Evolutionary conservation across 306 rosid genomes (phyloP).

Genomic region (Ochetophila trinervis): DNA sequence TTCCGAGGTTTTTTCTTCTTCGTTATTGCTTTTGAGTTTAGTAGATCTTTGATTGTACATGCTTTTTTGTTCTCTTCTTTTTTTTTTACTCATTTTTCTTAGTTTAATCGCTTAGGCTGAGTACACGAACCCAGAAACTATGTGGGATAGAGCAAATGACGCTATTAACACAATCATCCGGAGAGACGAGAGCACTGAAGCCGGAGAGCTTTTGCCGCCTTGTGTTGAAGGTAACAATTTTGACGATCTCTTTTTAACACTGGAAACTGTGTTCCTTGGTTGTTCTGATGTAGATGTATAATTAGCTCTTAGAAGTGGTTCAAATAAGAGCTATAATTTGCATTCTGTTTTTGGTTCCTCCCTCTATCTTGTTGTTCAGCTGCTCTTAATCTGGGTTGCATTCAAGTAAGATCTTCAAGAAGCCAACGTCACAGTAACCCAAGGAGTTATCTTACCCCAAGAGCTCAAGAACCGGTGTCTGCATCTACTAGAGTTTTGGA

Average conservation of each 20-base stretch:
- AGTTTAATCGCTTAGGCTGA: conserved; percentile 65
- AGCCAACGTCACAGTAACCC: conserved; percentile 91
- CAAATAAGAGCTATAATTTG: conserved; percentile 35
- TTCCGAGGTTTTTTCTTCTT: conserved; percentile 66
- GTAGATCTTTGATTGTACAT: conserved; percentile 32
- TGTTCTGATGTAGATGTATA: conserved; percentile 15
- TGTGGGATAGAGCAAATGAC: conserved; percentile 93
- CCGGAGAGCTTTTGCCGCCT: conserved; percentile 90
- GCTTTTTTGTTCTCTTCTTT: not conserved
- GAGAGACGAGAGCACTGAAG: conserved; percentile 82
- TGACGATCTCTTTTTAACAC: conserved; percentile 1
- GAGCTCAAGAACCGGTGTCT: conserved; percentile 55
- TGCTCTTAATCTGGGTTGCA: conserved; percentile 95
- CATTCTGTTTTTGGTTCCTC: conserved; percentile 25
- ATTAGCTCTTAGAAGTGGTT: conserved; percentile 6
- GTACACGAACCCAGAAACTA: conserved; percentile 69
- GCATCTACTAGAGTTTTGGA: conserved; percentile 39
- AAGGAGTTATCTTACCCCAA: conserved; percentile 76
- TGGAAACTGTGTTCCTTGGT: conserved; percentile 7
- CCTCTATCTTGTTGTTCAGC: conserved; percentile 51
- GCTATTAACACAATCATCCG: conserved; percentile 94
- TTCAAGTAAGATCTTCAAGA: conserved; percentile 87
- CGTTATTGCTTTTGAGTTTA: conserved; percentile 19
- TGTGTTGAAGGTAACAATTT: conserved; percentile 86
- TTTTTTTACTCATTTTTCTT: conserved; percentile 24